Evolutionary conservation across 371 early-diverging fungal species (phyloP), one percentile per base, ranked within the genome.

Genomic region (Rhizopus stolonifer): DNA sequence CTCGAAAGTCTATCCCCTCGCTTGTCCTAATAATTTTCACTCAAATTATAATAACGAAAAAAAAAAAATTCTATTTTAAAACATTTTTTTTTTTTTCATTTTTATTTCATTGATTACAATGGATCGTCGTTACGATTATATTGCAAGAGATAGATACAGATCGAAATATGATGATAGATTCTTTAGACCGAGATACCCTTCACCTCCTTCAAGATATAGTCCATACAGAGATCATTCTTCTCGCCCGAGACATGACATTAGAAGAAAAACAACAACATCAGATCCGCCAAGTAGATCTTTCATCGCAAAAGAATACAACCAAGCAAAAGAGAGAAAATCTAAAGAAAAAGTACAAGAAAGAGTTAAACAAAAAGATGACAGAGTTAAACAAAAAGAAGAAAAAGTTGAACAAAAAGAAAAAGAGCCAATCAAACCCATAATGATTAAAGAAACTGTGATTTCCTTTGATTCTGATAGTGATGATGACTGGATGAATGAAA

Each of bases 61-160:
- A 42, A 19, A 19, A 42, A 42, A 42, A 22, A 19, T 29, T 29
- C 11, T 29, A 19, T 22, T 42, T 14, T 14, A 21, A 42, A 17
- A n/a, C 10, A 36, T 6, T 36, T 15, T 36, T 9, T 15, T 36
- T 36, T 36, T 36, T n/a, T 36, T n/a, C n/a, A n/a, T 6, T 6
- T 36, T 14, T 15, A n/a, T 15, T 36, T 36, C 13, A 36, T n/a
- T 15, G n/a, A 36, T 36, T 36, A 25, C 10, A 22, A 52, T 52
- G 52, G 33, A 52, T 52, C 43, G 52, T 29, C 52, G 52, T 23
- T 44, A 43, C 44, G 52, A 43, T 31, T 40, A 52, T 19, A 8
- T 44, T 26, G 33, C 52, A 15, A 26, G 44, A 52, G 32, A 29
- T 23, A 42, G 52, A 31, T 43, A 31, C 15, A 17, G 52, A 22